A percentile compares a stretch with the other conserved stretches of the same genome.
Evolutionary conservation across 257 asterid genomes (phyloP).

Genomic region (Nicotiana attenuata): DNA sequence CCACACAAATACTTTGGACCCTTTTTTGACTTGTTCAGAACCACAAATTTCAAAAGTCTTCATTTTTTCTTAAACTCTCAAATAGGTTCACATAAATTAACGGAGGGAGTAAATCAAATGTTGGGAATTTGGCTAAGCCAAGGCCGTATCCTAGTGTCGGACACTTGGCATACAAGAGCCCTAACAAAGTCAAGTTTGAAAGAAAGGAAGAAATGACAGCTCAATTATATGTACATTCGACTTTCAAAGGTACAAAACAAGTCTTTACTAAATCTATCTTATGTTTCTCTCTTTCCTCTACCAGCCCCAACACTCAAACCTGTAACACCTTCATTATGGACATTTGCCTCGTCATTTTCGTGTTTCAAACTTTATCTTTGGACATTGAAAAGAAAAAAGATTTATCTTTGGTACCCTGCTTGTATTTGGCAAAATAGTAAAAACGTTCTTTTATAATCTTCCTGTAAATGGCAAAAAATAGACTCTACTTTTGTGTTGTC

Average conservation of each 20-base stretch:
- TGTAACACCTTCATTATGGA: neutral
- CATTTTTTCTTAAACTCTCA: no score
- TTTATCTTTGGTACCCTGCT: neutral
- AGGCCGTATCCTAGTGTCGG: neutral
- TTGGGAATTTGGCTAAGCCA: neutral
- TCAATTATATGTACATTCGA: neutral
- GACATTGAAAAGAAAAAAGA: neutral
- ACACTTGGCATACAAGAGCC: neutral
- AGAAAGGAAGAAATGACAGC: neutral
- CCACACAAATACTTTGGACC: no score
- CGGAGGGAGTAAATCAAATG: no score
- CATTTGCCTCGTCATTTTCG: neutral
- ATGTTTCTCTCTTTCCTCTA: slow-evolving; percentile 1
- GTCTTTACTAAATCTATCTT: neutral
- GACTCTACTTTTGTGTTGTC: no score
- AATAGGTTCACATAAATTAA: no score
- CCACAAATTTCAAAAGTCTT: no score
- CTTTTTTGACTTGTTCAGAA: no score
- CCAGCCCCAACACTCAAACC: neutral
- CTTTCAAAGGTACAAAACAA: neutral
- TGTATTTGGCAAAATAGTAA: neutral
- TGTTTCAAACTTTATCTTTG: neutral
- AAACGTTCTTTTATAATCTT: neutral
- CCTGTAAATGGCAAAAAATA: no score
- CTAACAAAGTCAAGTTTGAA: neutral